These are phyloP conservation scores for Excoecaria agallocha DNA, from an alignment of 345 rosid species.

Conservation along the genomic window DNA sequence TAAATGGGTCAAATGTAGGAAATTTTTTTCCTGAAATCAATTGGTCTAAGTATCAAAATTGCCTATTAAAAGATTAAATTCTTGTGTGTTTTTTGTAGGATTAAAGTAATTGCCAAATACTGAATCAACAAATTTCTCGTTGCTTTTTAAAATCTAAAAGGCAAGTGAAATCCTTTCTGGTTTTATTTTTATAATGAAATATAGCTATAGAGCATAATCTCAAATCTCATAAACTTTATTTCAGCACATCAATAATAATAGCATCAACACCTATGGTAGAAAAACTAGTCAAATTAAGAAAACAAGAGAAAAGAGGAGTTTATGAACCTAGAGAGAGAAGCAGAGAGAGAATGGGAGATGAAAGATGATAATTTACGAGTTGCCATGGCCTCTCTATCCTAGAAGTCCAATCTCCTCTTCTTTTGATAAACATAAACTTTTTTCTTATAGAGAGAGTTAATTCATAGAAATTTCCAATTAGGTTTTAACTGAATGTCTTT, in stretches of 20 bases:
- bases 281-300: neutral
- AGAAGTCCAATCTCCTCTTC: neutral
- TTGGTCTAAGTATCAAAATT: too few species aligned
- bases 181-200: neutral
- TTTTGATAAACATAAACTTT: too few species aligned
- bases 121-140: slow-evolving; percentile 73
- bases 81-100: neutral
- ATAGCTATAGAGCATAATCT: neutral
- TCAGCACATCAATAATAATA: neutral
- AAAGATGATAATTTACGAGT: slow-evolving; percentile 41
- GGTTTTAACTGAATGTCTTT: too few species aligned
- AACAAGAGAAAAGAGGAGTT: neutral
- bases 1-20: slow-evolving; percentile 75
- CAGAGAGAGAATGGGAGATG: slow-evolving; percentile 33
- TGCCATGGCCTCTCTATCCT: slow-evolving; percentile 44
- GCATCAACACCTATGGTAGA: neutral
- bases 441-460: too few species aligned
- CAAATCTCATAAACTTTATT: neutral
- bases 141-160: too few species aligned
- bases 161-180: too few species aligned
- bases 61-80: too few species aligned
- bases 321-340: slow-evolving; percentile 47
- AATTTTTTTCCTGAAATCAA: slow-evolving; percentile 61
- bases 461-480: too few species aligned
- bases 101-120: slow-evolving; percentile 52